A percentile compares a stretch with the other conserved stretches of the same genome.
Conservation (phyloP, 176 grass and related monocot species). For the Carex parvula region DNA sequence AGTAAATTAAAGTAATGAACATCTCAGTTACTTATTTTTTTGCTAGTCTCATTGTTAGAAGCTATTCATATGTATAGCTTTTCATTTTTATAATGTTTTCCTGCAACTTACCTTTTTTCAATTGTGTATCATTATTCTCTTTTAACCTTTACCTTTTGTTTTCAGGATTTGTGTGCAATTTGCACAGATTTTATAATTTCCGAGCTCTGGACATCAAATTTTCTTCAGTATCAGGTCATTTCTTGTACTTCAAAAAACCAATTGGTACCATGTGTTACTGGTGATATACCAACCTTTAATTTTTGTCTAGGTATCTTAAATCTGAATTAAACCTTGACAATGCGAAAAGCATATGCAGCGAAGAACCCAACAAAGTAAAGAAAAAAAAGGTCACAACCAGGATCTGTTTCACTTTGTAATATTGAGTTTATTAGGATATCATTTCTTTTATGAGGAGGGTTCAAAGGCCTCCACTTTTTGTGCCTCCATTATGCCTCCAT, state of each 20-base stretch:
- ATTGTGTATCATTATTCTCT: not conserved
- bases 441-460: not conserved
- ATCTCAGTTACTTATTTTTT: not conserved
- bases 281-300: not conserved
- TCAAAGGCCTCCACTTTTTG: too few relatives aligned
- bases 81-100: not conserved
- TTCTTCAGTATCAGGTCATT: constrained; percentile 80
- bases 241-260: not conserved
- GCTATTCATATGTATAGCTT: not conserved
- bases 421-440: not conserved
- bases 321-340: not conserved
- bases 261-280: too few relatives aligned
- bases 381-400: not conserved
- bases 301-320: not conserved
- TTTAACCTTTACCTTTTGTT: constrained; percentile 1
- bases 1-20: not conserved
- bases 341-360: not conserved
- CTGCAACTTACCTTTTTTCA: not conserved
- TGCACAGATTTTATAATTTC: constrained; percentile 99
- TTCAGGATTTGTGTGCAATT: constrained; percentile 92
- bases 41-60: not conserved
- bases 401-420: not conserved
- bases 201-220: constrained; percentile 91
- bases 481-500: too few relatives aligned
- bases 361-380: not conserved